These are phyloP conservation scores for Penicillium sp. DNA, from an alignment of 2,329 filamentous ascomycete species.

Conservation along the genomic window DNA sequence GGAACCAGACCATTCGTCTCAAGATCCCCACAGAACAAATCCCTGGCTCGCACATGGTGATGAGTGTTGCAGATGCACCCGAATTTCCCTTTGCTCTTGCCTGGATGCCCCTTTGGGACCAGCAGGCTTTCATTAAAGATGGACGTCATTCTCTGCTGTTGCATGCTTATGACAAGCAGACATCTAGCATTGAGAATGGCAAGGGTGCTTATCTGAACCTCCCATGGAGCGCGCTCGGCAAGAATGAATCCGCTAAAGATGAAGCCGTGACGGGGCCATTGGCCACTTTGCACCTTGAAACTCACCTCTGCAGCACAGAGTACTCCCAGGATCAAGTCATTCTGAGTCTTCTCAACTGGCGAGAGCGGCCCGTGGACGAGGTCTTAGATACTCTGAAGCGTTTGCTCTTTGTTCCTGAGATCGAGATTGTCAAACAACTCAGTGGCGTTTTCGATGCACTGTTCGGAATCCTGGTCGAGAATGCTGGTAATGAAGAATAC, in stretches of 20 bases:
- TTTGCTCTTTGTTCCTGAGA: constrained; percentile 90
- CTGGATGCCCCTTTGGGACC: constrained; percentile 91
- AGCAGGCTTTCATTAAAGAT: constrained; percentile 84
- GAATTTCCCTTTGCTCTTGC: constrained; percentile 86
- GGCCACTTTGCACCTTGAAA: constrained; percentile 74
- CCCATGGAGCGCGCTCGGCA: constrained; percentile 71
- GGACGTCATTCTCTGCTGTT: constrained; percentile 77
- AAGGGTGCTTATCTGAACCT: constrained; percentile 84
- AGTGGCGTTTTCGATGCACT: constrained; percentile 86
- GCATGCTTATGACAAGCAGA: constrained; percentile 90
- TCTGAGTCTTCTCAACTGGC: constrained; percentile 83
- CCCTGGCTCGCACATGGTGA: constrained; percentile 76
- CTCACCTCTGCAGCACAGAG: constrained; percentile 88
- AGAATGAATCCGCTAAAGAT: constrained; percentile 68
- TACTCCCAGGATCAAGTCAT: constrained; percentile 91
- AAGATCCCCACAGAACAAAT: constrained; percentile 78
- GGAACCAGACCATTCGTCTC: constrained; percentile 85
- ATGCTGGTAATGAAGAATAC: constrained; percentile 86
- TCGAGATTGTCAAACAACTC: constrained; percentile 93
- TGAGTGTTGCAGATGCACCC: constrained; percentile 84
- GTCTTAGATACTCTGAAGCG: constrained; percentile 74
- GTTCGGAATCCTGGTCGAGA: constrained; percentile 86
- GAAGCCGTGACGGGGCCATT: constrained; percentile 73
- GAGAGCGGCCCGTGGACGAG: constrained; percentile 68
- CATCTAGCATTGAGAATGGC: constrained; percentile 67